phyloP scores from a whole-genome alignment of 2,329 filamentous ascomycete genomes.

The Tolypocladium paradoxum region DNA sequence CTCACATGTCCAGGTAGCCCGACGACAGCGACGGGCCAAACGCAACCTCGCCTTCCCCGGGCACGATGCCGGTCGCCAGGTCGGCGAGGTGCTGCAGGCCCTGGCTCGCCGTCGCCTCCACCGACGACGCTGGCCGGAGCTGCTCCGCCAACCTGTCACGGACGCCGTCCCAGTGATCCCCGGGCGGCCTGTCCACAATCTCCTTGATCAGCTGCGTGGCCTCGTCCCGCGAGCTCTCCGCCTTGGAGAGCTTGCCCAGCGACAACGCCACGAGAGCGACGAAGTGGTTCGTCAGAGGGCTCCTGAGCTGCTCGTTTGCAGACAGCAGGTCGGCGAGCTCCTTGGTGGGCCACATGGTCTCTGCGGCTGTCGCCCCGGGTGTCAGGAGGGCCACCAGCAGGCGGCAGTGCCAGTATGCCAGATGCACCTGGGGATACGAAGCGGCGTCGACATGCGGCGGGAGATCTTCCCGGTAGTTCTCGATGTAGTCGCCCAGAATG shows the following conservation, averaged over 20 bases:
- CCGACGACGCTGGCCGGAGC: conserved; percentile 23
- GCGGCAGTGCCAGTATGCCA: conserved; percentile 61
- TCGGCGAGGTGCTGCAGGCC: conserved; percentile 53
- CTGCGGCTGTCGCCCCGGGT: conserved; percentile 40
- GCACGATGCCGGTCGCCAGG: conserved; percentile 30
- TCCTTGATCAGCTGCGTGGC: conserved; percentile 44
- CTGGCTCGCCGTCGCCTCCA: conserved; percentile 33
- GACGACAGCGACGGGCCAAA: conserved; percentile 22
- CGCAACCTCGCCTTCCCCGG: conserved; percentile 17
- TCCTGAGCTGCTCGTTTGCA: conserved; percentile 41
- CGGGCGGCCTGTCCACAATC: conserved; percentile 41
- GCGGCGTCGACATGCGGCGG: conserved; percentile 43
- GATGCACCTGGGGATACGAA: conserved; percentile 46
- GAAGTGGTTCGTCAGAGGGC: conserved; percentile 58
- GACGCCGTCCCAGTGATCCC: conserved; percentile 47
- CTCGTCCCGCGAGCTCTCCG: conserved; percentile 45
- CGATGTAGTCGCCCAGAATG: conserved; percentile 29
- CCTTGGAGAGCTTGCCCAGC: conserved; percentile 47
- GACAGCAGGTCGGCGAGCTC: conserved; percentile 49
- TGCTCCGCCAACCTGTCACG: conserved; percentile 29
- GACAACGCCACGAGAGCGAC: conserved; percentile 47
- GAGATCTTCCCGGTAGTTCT: conserved; percentile 55
- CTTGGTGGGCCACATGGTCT: conserved; percentile 49
- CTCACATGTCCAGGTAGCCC: conserved; percentile 25
- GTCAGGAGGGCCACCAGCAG: conserved; percentile 52